Conservation (phyloP, 176 grass and related monocot genomes). For the Pharus latifolius region DNA sequence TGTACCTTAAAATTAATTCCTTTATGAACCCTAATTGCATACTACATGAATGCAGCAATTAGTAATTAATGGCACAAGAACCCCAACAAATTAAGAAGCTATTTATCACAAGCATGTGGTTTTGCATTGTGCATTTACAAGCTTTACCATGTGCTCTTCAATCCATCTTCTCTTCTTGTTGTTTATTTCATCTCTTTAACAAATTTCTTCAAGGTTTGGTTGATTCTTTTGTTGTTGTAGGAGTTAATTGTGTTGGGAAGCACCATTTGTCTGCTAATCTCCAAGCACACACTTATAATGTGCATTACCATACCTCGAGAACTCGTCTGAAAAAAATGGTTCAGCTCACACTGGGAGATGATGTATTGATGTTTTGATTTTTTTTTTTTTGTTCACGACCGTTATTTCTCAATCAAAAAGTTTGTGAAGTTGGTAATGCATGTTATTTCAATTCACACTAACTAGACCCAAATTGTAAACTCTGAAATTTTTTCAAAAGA, state of each 20-base stretch:
- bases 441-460: too few relatives aligned
- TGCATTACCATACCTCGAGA: too few relatives aligned
- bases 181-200: background rate
- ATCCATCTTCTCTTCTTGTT: background rate
- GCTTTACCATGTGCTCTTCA: background rate
- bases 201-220: background rate
- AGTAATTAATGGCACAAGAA: background rate
- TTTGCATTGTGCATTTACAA: background rate
- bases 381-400: too few relatives aligned
- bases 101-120: background rate
- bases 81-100: background rate
- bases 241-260: background rate
- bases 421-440: too few relatives aligned
- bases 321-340: too few relatives aligned
- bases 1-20: background rate
- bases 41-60: background rate
- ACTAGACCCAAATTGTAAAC: too few relatives aligned
- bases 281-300: too few relatives aligned
- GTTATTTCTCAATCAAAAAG: too few relatives aligned
- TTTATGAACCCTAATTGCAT: background rate
- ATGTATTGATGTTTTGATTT: too few relatives aligned
- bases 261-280: too few relatives aligned
- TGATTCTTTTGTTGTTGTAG: background rate
- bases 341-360: too few relatives aligned
- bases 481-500: too few relatives aligned